Evolutionary conservation across 352 stramenopile genomes (phyloP), one percentile per base, ranked within the genome.

Genomic region (Plasmopara viticola): DNA sequence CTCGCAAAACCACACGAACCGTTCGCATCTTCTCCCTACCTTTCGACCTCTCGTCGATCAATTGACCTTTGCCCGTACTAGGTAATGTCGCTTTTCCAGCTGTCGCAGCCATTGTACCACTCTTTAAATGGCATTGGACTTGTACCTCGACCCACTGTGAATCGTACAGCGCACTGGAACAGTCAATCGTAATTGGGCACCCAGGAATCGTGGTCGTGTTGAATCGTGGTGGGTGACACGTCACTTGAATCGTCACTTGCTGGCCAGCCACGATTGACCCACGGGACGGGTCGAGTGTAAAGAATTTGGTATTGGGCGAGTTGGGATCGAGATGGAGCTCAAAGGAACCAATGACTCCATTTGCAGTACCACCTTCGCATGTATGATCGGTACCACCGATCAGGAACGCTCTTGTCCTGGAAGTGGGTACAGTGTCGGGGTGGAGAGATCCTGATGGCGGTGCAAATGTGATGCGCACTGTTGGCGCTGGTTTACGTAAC

Each of bases 201-300:
- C 33, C 31, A 38, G 48, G 59, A 48, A 15, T 48, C 9, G 53
- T 44, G 13, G 35, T 6, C 14, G 47, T 41, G 5, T 20, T 12
- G 31, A 1, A 35, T 35, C 31, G 31, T 12, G 62, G 44, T 0
- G 72, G 68, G 4, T 53, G 58, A 60, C 82, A 94, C 5, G 59
- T 78, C 5, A 94, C 60, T 12, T 76, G 59, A 14, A 95, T 56
- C 0, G 58, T 60, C 8, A 80, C 20, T 44, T 90, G 74, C 48
- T 88, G 74, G 0, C 70, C 78, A n/a, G 69, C 51, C 18, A 46
- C 57, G 15, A 94, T 41, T 0, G 62, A 51, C 0, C 86, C 84
- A 37, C 90, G 90, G 33, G 78, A 59, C 5, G 82, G 84, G 37
- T 89, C 74, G 10, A 90, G 10, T 6, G 62, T 62, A 46, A 95